Percentiles rank a stretch among this genome's conserved stretches.
These are phyloP conservation scores for Gaeumannomyces sp. DNA, from an alignment of 2,329 filamentous ascomycete species.

Conservation along the genomic window DNA sequence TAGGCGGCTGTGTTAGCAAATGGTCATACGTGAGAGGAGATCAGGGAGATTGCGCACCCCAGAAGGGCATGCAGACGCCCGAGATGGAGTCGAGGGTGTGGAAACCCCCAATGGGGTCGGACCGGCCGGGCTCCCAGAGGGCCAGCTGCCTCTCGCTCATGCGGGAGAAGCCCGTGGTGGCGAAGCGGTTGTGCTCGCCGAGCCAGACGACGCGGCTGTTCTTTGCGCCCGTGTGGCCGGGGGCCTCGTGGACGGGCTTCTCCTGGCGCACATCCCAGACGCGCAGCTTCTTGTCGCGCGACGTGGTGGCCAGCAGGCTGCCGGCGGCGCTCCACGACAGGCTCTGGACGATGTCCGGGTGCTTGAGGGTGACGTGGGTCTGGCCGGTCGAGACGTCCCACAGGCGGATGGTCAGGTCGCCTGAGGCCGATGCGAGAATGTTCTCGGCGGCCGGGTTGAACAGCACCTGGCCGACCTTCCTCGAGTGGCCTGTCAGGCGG, in stretches of 20 bases:
- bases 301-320: conserved; percentile 81
- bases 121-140: conserved; percentile 85
- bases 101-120: conserved; percentile 85
- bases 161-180: conserved; percentile 92
- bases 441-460: conserved; percentile 97
- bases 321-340: conserved; percentile 93
- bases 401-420: conserved; percentile 89
- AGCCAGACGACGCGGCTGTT: conserved; percentile 97
- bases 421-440: conserved; percentile 89
- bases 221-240: conserved; percentile 89
- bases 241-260: conserved; percentile 73
- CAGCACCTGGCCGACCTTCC: conserved; percentile 94
- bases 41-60: conserved; percentile 50
- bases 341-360: conserved; percentile 89
- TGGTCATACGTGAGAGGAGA: background rate
- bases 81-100: conserved; percentile 89
- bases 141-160: conserved; percentile 98
- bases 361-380: conserved; percentile 68
- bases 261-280: conserved; percentile 97
- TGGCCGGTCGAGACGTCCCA: conserved; percentile 87
- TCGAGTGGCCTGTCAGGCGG: conserved; percentile 80
- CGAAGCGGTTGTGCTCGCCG: conserved; percentile 92
- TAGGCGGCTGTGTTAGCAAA: conserved; percentile 19
- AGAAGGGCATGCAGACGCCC: conserved; percentile 98
- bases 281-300: conserved; percentile 94